Percentiles rank a stretch among this genome's conserved stretches.
Conservation (phyloP, 1,284 basidiomycete genomes). For the Heterobasidion occidentale region DNA sequence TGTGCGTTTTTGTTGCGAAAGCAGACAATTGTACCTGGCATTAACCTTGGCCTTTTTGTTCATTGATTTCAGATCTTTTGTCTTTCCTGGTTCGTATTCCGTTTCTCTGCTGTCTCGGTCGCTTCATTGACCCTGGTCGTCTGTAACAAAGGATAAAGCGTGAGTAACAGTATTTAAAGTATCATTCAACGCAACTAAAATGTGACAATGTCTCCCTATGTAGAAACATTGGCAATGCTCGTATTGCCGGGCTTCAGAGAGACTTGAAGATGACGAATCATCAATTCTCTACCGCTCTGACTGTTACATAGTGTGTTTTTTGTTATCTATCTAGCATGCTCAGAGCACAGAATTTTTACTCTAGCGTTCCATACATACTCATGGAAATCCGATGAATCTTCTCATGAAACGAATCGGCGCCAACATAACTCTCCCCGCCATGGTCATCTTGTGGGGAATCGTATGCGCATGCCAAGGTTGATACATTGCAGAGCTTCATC, state of each 20-base stretch:
- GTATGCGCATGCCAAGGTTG: conserved; percentile 46
- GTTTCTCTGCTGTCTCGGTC: neutral
- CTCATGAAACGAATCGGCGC: conserved; percentile 51
- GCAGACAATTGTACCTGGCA: neutral
- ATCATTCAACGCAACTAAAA: neutral
- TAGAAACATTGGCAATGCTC: conserved; percentile 52
- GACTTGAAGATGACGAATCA: conserved; percentile 43
- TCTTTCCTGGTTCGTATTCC: conserved; percentile 9
- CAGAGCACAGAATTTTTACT: neutral
- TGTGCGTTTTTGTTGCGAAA: conserved; percentile 25
- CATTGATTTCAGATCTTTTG: conserved; percentile 5
- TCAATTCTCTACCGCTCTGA: conserved; percentile 21
- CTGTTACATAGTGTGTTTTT: conserved; percentile 14
- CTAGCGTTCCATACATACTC: conserved; percentile 44
- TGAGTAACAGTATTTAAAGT: neutral
- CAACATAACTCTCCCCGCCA: conserved; percentile 44
- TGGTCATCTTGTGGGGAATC: conserved; percentile 52
- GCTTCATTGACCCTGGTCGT: neutral
- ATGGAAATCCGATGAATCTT: conserved; percentile 53
- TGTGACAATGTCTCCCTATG: conserved; percentile 11
- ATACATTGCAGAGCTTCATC: neutral
- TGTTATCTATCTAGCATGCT: neutral
- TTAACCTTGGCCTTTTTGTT: neutral
- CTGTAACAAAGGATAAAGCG: neutral
- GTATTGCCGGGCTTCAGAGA: conserved; percentile 48